Evolutionary conservation across 148 eudicot species (phyloP), one percentile per base, ranked within the genome.

Genomic region (Rheum nobile): DNA sequence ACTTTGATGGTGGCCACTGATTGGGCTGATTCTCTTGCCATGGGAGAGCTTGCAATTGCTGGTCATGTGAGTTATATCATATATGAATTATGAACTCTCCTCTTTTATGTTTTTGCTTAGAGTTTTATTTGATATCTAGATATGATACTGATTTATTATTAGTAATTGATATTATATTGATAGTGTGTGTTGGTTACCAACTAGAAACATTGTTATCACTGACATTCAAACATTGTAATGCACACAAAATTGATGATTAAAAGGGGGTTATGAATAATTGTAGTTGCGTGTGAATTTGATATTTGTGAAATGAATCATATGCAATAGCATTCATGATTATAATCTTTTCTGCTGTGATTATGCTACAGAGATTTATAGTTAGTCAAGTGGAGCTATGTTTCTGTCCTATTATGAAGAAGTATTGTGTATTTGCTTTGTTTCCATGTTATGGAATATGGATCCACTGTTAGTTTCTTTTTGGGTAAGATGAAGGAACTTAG

Each of bases 1-100:
- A 95, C 98, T 80, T 84, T 95, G 54, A 95, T 95, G 98, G 98
- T 90, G 52, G 98, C 98, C 38, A 90, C 98, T 85, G 98, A 91
- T 85, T 94, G 98, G 98, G 84, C 83, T 73, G 90, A 94, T 80
- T 61, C 79, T 31, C 42, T 34, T 38, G 87, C 96, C 71, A 94
- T 94, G 98, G 87, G 80, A 68, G 86, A 90, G 17, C 88, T 94
- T 70, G 91, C 98, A 55, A 70, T 95, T 76, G 98, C 98, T 79
- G 98, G 98, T 7, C 93, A 95, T 87, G 97, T 94, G 78, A 80
- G 89, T 83, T 39, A 13, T 48, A 16, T 39, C 17, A 31, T 39
- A 13, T 48, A 16, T 39, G 29, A 31, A 55, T 57, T 74, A 65
- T 73, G 29, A 28, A 17, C 6, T 16, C 38, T 57, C 0, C 26